Conservation (phyloP, 2,329 filamentous ascomycete genomes). For the Nemania bipapillata region DNA sequence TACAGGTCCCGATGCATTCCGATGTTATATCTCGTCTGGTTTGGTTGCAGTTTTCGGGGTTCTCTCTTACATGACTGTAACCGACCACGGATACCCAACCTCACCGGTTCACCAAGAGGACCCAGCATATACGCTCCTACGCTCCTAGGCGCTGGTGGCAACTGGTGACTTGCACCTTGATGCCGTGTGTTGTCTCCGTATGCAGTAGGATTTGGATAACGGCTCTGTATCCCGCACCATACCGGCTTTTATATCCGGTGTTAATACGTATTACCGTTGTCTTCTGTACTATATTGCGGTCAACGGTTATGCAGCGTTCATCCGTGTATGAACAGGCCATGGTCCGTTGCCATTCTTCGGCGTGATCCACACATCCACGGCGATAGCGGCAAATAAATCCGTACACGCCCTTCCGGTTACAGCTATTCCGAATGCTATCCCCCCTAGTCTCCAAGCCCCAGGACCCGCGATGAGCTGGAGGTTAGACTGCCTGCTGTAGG, state of each 20-base stretch:
- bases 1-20: no score
- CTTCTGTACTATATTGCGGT: neutral
- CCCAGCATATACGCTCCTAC: neutral
- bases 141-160: neutral
- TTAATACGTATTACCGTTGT: neutral
- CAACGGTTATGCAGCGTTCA: neutral
- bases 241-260: neutral
- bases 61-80: neutral
- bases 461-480: neutral
- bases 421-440: slow-evolving; percentile 11
- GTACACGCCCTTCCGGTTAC: slow-evolving; percentile 19
- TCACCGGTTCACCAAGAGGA: neutral
- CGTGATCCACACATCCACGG: slow-evolving; percentile 11
- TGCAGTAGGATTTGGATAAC: neutral
- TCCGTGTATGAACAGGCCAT: neutral
- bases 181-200: neutral
- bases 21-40: neutral
- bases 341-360: slow-evolving; percentile 9
- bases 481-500: no score
- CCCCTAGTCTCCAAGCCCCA: neutral
- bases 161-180: neutral
- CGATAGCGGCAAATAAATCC: slow-evolving; percentile 23
- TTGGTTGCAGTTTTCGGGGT: neutral
- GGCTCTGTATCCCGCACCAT: neutral
- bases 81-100: neutral